phyloP scores from a whole-genome alignment of 768 basidiomycete genomes.

The Hygrophoropsis aurantiaca region DNA sequence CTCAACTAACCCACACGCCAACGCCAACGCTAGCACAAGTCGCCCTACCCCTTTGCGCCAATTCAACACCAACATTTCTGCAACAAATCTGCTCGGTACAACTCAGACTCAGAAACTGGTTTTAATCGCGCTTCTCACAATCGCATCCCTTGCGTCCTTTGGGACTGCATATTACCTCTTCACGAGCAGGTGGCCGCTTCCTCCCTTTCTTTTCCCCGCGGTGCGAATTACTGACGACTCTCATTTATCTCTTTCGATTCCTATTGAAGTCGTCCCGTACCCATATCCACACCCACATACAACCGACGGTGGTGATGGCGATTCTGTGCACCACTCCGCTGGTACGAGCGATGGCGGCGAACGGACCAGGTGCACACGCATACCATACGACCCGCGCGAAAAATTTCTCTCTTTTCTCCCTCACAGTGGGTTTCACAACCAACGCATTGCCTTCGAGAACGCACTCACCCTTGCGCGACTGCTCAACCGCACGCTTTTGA shows the following conservation, averaged over 20 bases:
- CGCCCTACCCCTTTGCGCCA: conserved; percentile 11
- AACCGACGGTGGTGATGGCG: not conserved
- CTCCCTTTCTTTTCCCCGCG: conserved; percentile 12
- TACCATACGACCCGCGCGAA: conserved; percentile 26
- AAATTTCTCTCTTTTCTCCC: conserved; percentile 74
- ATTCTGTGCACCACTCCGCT: not conserved
- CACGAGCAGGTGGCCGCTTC: conserved; percentile 57
- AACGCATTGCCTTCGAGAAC: conserved; percentile 85
- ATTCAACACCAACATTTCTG: conserved; percentile 22
- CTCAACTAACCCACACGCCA: conserved; percentile 15
- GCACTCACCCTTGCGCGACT: conserved; percentile 69
- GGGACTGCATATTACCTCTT: conserved; percentile 63
- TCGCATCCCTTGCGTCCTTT: conserved; percentile 54
- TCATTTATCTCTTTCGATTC: too few species aligned
- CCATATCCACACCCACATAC: too few species aligned
- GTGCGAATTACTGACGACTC: conserved; percentile 29
- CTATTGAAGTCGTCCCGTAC: conserved; percentile 31
- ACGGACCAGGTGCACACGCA: too few species aligned
- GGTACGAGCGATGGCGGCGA: too few species aligned
- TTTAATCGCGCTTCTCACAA: conserved; percentile 45
- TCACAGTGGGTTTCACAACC: conserved; percentile 84
- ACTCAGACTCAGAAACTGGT: conserved; percentile 43
- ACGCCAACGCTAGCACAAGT: conserved; percentile 17
- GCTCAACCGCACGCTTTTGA: conserved; percentile 74
- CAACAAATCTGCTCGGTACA: too few species aligned